Base-by-base conservation (phyloP, 169 alveolate species). In the Theileria annulata region DNA sequence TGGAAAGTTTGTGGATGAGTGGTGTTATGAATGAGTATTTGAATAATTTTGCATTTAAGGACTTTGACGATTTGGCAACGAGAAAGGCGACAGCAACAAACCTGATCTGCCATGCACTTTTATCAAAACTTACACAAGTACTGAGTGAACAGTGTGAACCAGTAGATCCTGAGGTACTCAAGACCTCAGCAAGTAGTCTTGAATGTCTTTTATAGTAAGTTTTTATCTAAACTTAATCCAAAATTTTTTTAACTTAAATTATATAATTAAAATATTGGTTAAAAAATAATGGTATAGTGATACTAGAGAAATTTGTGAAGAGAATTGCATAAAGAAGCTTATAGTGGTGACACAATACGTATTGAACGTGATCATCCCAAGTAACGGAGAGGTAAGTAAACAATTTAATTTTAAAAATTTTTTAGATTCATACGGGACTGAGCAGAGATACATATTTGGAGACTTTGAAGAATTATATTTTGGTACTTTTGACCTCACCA, bases 361-460 rank as follows among this genome's bases (percentile, higher is more conserved):
- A 9, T 71, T 82, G 33, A 82, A 82, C 62, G 88, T 82, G 31
- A 82, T 82, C 54, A 82, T 82, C 56, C 88, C 80, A n/a, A 82
- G 85, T 60, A 76, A 82, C 62, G 88, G 85, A 13, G 88, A 71
- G 73, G 80, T 71, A 2, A 71, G 79, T 71, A 13, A 25, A 28
- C 9, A 23, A 33, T 15, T 1, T 23, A 3, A 30, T 3, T 27
- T 4, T 19, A 71, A 23, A 35, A 47, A 59, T 5, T 75, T 1
- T 75, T 12, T 31, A 75, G 82, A 75, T 75, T 25, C 75, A 71
- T 74, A 78, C 71, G 47, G 90, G 75, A 9, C 35, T 69, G 8
- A 77, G 77, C 76, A 71, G 87, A 48, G 90, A 84, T 48, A 84
- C 90, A 10, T 84, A 77, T 47, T 25, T 84, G 77, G 90, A 84